Base-by-base conservation (phyloP, 108 stramenopile species). In the Skeletonema tropicum region DNA sequence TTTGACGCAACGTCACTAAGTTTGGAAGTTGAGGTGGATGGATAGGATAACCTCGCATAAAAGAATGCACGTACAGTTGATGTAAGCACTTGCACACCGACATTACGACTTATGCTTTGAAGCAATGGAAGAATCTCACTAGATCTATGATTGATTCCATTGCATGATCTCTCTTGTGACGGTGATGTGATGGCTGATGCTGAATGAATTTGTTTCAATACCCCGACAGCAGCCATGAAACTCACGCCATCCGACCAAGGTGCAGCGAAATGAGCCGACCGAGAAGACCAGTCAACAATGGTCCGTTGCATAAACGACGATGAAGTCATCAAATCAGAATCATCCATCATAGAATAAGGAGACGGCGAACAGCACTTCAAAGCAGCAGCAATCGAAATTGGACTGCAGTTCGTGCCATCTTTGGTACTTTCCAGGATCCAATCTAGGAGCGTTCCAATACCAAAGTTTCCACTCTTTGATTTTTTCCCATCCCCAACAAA, bases 401-500 rank as follows among this genome's bases (percentile, higher is more conserved):
- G 71, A 25, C 30, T 31, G 9, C 29, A 41, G 6, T 45, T 23
- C 21, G 29, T 46, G 7, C 36, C 66, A 52, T 39, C 39, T 6
- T 42, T 31, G 23, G 3, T 66, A 30, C 1, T 26, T 29, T 45
- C 26, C 6, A 33, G 21, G 62, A 79, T 64, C 72, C 79, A 80
- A 52, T 73, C 79, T n/a, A 80, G n/a, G 39, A 80, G 38, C 19
- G 67, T 14, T 10, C 79, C 79, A 69, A 68, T 69, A 32, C 72
- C 62, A 38, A 73, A 73, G 30, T 35, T 19, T 33, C 72, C 79
- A 32, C 62, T 73, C 6, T 64, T 80, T 25, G 2, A 64, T 58
- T 55, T 73, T 58, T 55, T 73, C 13, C 79, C 79, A 73, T 68
- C 72, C 21, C 72, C 79, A 21, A 70, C 72, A 73, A 80, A 80